Conservation (phyloP, 2,329 filamentous ascomycete genomes). For the Westerdykella ornata region DNA sequence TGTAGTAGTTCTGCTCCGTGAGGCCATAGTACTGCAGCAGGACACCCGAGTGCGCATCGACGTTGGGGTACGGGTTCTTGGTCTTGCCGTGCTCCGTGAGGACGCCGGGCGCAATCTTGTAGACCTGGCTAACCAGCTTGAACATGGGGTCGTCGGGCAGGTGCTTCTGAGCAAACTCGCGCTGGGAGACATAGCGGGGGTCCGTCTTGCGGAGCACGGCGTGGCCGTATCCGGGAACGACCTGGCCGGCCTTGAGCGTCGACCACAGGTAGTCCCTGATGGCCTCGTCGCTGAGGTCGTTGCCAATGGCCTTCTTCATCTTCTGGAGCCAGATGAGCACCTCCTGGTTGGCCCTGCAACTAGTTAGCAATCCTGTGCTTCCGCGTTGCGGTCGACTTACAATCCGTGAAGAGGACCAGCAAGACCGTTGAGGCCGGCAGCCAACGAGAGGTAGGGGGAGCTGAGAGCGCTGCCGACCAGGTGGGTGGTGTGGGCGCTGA, state of each 20-base stretch:
- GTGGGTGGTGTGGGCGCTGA: slow-evolving; percentile 97
- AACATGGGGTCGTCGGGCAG: slow-evolving; percentile 98
- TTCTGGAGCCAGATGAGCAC: slow-evolving; percentile 98
- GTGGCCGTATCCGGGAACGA: slow-evolving; percentile 97
- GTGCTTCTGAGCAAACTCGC: slow-evolving; percentile 90
- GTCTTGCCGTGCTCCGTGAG: slow-evolving; percentile 99
- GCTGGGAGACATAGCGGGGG: slow-evolving; percentile 96
- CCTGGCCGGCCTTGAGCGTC: slow-evolving; percentile 89
- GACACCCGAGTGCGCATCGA: slow-evolving; percentile 97
- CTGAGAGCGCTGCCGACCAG: slow-evolving; percentile 92
- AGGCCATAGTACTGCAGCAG: slow-evolving; percentile 99
- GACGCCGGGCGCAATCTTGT: slow-evolving; percentile 98
- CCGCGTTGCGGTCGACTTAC: slow-evolving; percentile 24
- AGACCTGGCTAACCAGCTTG: slow-evolving; percentile 99
- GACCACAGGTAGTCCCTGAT: slow-evolving; percentile 99
- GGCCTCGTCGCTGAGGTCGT: slow-evolving; percentile 90
- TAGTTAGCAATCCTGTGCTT: slow-evolving; percentile 14
- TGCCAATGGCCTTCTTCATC: slow-evolving; percentile 94
- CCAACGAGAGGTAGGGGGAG: slow-evolving; percentile 94
- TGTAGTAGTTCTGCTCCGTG: slow-evolving; percentile 99
- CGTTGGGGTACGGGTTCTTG: slow-evolving; percentile 99
- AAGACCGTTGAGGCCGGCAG: slow-evolving; percentile 95
- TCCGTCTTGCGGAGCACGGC: slow-evolving; percentile 99
- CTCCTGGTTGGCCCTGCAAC: slow-evolving; percentile 80
- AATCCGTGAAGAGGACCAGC: slow-evolving; percentile 97